Percentiles rank a stretch among this genome's conserved stretches.
These are phyloP conservation scores for Daldinia vernicosa DNA, from an alignment of 495 filamentous ascomycete species.

Conservation along the genomic window DNA sequence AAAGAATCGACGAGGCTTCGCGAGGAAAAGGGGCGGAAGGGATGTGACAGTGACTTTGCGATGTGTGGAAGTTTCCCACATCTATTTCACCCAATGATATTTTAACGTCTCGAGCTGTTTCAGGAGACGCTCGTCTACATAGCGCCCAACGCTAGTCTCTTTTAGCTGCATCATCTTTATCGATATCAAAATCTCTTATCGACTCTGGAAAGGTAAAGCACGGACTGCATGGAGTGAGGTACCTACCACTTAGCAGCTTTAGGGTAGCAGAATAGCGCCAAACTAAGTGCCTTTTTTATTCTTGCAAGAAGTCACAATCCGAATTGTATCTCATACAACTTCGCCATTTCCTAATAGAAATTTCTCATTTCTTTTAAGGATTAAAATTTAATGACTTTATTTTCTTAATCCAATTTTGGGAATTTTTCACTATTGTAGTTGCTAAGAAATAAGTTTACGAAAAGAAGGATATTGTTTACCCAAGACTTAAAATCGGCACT, in stretches of 20 bases:
- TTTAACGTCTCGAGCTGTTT: slow-evolving; percentile 33
- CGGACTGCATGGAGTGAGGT: not conserved
- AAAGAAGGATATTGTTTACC: too few relatives aligned
- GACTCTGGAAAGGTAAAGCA: not conserved
- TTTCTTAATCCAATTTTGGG: too few relatives aligned
- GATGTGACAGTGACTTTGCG: slow-evolving; percentile 24
- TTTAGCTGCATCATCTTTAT: slow-evolving; percentile 11
- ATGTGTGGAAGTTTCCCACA: slow-evolving; percentile 37
- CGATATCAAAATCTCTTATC: slow-evolving; percentile 3
- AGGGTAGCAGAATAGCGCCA: too few relatives aligned
- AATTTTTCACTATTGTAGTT: too few relatives aligned
- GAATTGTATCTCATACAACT: too few relatives aligned
- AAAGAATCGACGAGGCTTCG: slow-evolving; percentile 14
- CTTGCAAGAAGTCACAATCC: too few relatives aligned
- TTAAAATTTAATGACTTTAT: too few relatives aligned
- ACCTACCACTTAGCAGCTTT: not conserved
- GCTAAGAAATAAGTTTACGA: too few relatives aligned
- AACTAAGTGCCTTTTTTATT: too few relatives aligned
- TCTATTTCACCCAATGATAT: slow-evolving; percentile 32
- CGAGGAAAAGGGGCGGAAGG: slow-evolving; percentile 38
- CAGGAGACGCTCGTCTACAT: slow-evolving; percentile 36
- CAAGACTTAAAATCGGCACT: too few relatives aligned
- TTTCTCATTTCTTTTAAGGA: too few relatives aligned
- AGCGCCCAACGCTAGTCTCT: slow-evolving; percentile 31
- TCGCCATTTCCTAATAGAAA: too few relatives aligned